Percentiles rank a stretch among this genome's conserved stretches.
These are phyloP conservation scores for Aegilops umbellulata DNA, from an alignment of 176 grass and related monocot species.

Conservation along the genomic window DNA sequence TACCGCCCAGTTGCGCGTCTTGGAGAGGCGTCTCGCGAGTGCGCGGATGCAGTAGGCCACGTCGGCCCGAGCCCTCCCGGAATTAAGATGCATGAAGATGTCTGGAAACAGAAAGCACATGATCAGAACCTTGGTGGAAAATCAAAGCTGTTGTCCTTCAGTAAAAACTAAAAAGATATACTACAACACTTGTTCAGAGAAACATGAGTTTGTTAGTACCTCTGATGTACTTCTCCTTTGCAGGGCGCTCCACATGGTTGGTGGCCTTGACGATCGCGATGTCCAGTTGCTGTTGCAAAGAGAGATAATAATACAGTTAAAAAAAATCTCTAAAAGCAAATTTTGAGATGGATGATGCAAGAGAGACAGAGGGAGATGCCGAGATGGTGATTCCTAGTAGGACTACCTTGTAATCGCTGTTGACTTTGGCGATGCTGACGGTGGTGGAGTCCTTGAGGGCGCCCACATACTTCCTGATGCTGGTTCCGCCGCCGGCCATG, in stretches of 20 bases:
- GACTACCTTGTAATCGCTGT: conserved; percentile 90
- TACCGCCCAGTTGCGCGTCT: conserved; percentile 98
- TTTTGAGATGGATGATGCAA: neutral
- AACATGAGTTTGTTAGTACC: conserved; percentile 14
- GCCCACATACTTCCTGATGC: conserved; percentile 89
- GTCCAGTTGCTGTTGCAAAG: conserved; percentile 63
- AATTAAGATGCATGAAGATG: conserved; percentile 78
- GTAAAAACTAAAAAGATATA: no score
- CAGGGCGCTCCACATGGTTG: conserved; percentile 69
- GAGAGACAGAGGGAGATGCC: neutral
- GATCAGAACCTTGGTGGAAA: neutral
- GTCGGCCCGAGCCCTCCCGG: conserved; percentile 79
- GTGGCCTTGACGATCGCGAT: conserved; percentile 95
- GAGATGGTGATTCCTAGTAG: no score
- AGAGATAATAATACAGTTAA: neutral
- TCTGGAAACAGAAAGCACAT: conserved; percentile 39
- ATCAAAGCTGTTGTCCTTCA: no score
- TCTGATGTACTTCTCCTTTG: conserved; percentile 92
- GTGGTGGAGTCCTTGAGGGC: conserved; percentile 95
- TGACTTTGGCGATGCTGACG: conserved; percentile 89
- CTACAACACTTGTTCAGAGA: neutral
- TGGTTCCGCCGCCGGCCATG: conserved; percentile 50
- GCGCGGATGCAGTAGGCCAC: conserved; percentile 96
- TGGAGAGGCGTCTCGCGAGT: conserved; percentile 88
- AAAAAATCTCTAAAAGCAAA: neutral